phyloP scores from a whole-genome alignment of 805 yeast genomes.

The Kurtzmaniella fragi region DNA sequence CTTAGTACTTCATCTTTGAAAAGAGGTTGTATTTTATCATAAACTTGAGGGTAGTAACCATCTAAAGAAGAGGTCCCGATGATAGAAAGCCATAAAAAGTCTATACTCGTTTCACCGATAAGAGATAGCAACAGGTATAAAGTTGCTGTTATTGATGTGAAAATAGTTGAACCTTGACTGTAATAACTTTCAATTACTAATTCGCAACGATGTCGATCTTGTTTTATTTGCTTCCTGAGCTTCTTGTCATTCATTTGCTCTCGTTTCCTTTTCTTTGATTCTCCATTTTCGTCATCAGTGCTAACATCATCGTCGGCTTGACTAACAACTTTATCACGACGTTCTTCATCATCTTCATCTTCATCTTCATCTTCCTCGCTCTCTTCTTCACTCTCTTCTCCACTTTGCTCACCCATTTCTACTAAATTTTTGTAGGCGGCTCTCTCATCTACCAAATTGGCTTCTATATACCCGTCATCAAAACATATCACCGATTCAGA shows the following conservation, averaged over 20 bases:
- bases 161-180: slow-evolving; percentile 72
- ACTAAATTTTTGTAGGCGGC: slow-evolving; percentile 57
- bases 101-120: slow-evolving; percentile 74
- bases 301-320: slow-evolving; percentile 20
- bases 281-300: slow-evolving; percentile 6
- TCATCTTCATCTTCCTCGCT: slow-evolving; percentile 23
- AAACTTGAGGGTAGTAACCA: slow-evolving; percentile 66
- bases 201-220: slow-evolving; percentile 43
- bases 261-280: slow-evolving; percentile 14
- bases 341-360: slow-evolving; percentile 28
- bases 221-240: slow-evolving; percentile 35
- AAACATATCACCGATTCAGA: slow-evolving; percentile 72
- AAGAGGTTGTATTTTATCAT: slow-evolving; percentile 66
- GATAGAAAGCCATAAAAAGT: slow-evolving; percentile 78
- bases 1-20: slow-evolving; percentile 80
- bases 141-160: slow-evolving; percentile 72
- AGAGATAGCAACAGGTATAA: slow-evolving; percentile 74
- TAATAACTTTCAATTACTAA: slow-evolving; percentile 69
- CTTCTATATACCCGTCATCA: slow-evolving; percentile 78
- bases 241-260: slow-evolving; percentile 24
- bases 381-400: slow-evolving; percentile 29
- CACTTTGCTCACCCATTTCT: slow-evolving; percentile 31
- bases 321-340: slow-evolving; percentile 10
- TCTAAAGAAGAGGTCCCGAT: slow-evolving; percentile 85
- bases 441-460: slow-evolving; percentile 50